phyloP scores from a whole-genome alignment of 2,329 filamentous ascomycete genomes.

The Fusarium beomiforme region DNA sequence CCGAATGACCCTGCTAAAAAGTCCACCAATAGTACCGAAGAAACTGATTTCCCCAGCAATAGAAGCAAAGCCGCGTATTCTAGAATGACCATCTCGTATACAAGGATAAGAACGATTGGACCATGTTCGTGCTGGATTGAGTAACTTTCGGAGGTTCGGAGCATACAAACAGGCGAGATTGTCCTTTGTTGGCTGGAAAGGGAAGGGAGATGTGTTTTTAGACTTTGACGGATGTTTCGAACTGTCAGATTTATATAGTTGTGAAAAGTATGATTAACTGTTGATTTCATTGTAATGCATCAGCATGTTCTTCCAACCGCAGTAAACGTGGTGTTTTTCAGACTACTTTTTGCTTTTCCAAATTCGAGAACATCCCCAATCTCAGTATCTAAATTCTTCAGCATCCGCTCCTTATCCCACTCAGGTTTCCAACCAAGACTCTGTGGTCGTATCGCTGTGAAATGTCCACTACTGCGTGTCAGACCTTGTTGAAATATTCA shows the following conservation, averaged over 20 bases:
- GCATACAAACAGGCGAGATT: neutral
- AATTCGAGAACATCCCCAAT: neutral
- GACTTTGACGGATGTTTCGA: neutral
- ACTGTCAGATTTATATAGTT: no score
- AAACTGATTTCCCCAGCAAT: slow-evolving; percentile 34
- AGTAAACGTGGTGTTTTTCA: neutral
- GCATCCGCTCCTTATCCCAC: neutral
- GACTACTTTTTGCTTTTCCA: neutral
- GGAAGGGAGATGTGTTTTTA: neutral
- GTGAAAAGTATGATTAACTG: no score
- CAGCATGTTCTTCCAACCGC: neutral
- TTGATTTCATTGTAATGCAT: neutral
- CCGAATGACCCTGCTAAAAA: neutral
- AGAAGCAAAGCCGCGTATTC: slow-evolving; percentile 4
- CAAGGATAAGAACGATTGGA: neutral
- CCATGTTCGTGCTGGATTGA: neutral
- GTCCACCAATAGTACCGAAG: slow-evolving; percentile 19
- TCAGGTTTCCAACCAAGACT: neutral
- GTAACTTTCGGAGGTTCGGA: neutral
- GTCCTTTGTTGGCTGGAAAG: neutral
- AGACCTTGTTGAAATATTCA: no score
- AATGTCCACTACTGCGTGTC: neutral
- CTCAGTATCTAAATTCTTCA: neutral
- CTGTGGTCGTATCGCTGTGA: neutral
- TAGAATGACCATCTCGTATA: neutral